Evolutionary conservation across 2,329 filamentous ascomycete genomes (phyloP), one percentile per base, ranked within the genome.

Genomic region (Exophiala bonariae): DNA sequence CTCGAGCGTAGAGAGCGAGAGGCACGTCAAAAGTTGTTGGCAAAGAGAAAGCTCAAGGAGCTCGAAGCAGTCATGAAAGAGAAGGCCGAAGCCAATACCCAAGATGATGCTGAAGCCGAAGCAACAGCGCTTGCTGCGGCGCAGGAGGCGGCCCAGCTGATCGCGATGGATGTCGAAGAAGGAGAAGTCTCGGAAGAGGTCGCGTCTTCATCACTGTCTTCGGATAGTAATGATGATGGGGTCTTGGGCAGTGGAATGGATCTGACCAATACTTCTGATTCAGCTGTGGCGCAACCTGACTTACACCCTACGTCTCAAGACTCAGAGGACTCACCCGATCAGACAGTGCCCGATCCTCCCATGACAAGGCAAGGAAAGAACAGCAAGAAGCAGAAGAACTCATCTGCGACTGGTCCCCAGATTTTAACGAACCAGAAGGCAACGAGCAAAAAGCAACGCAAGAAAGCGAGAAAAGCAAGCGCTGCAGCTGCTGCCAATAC

Each of bases 11-110:
- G 76, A 38, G 71, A 78, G 56, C 65, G 69, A 54, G 63, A 74
- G 58, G 71, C 74, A 9, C 75, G 75, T 56, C 73, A 79, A 54
- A 73, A 70, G 49, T 73, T 75, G 8, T 68, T 68, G 28, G 73
- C 76, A 11, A 68, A 75, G 44, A 63, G 74, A 23, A 78, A 72
- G 52, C 39, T 59, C 16, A 56, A 45, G 35, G 30, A n/a, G 17
- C 26, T 55, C 7, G 51, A 50, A 35, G 14, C 35, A 8, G 51
- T 34, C 26, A 43, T 46, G 44, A 47, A 43, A 35, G 44, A 38
- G 18, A 50, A 44, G 19, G 51, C 45, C 19, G 35, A 19, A n/a
- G 17, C 44, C 35, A 34, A 41, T n/a, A 18, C 16, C 22, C 11
- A 48, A 35, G 22, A 40, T 10, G 20, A 33, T 14, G 26, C 33